Evolutionary conservation across 371 early-diverging fungal genomes (phyloP), one percentile per base, ranked within the genome.

Genomic region (Apophysomyces trapeziformis): DNA sequence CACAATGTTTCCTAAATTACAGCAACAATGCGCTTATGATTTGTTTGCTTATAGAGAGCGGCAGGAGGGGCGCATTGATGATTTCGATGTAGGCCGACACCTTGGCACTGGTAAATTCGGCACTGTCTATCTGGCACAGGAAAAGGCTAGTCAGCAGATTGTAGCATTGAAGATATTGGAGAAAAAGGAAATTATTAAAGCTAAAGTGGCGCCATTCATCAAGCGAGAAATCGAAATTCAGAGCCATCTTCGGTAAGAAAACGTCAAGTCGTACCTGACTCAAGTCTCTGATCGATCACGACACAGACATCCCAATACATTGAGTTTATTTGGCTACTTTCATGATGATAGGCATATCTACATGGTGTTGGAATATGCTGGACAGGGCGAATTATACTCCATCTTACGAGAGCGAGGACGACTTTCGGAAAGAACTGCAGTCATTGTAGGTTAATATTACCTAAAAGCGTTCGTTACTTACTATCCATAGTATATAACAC

Each of bases 61-160:
- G n/a, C 58, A 32, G 21, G 63, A 76, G 58, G 97, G 97, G 97
- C 84, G 85, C 14, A 74, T 97, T 18, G 79, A 91, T 7, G 99
- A 99, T 77, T 99, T 99, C 87, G 95, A 96, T 65, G 88, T 99
- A 35, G 99, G 97, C 38, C 80, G 88, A 35, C 83, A 93, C 2
- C 79, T 99, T 13, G 99, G 99, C 41, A 90, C 91, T 64, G 99
- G 99, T 9, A 95, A 95, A 73, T 99, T 99, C 86, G 99, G 99
- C 2, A 86, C 92, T 13, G 99, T 99, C 0, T 99, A 98, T 78
- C 70, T 93, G 37, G 99, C 98, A 18, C 85, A 89, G 54, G 99
- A 99, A 72, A 94, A 91, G 68, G 78, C 78, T 58, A 87, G 87
- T 38, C 92, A 92, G 21, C 95, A 88, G 66, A 84, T 98, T 14